A percentile compares a stretch with the other conserved stretches of the same genome.
These are phyloP conservation scores for Tuber melanosporum DNA, from an alignment of 495 filamentous ascomycete genomes.

Conservation along the genomic window DNA sequence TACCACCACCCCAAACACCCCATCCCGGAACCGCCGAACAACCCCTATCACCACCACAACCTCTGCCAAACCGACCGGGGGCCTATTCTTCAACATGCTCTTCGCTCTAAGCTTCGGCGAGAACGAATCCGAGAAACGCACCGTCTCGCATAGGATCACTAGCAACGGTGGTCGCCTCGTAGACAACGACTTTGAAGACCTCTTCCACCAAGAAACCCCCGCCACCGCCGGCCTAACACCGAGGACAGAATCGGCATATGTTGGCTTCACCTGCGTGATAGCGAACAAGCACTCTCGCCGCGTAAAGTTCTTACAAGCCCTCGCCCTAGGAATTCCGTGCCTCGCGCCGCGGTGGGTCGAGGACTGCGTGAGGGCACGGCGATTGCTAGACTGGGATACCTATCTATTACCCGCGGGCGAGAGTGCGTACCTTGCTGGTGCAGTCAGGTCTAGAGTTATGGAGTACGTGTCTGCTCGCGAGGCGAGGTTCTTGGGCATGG, in stretches of 20 bases:
- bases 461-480: conserved; percentile 53
- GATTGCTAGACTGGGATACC: conserved; percentile 63
- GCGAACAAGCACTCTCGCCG: conserved; percentile 82
- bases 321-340: conserved; percentile 83
- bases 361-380: conserved; percentile 57
- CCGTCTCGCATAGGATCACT: conserved; percentile 16
- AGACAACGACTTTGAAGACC: conserved; percentile 68
- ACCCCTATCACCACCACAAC: conserved; percentile 13
- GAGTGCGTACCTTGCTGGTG: conserved; percentile 66
- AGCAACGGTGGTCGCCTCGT: conserved; percentile 65
- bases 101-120: conserved; percentile 35
- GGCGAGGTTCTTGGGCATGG: conserved; percentile 52
- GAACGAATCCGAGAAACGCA: conserved; percentile 24
- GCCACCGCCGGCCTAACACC: conserved; percentile 44
- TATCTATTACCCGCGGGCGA: conserved; percentile 86
- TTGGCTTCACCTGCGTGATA: conserved; percentile 78
- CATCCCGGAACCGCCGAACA: conserved; percentile 3
- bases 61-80: conserved; percentile 4
- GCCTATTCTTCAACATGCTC: conserved; percentile 36
- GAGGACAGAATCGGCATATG: conserved; percentile 47
- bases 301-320: conserved; percentile 89
- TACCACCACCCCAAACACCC: conserved; percentile 18
- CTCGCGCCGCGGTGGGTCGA: conserved; percentile 73
- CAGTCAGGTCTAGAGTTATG: conserved; percentile 67
- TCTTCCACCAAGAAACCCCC: conserved; percentile 55